These are phyloP conservation scores for Penicillium ucsense DNA, from an alignment of 495 filamentous ascomycete genomes.

Conservation along the genomic window DNA sequence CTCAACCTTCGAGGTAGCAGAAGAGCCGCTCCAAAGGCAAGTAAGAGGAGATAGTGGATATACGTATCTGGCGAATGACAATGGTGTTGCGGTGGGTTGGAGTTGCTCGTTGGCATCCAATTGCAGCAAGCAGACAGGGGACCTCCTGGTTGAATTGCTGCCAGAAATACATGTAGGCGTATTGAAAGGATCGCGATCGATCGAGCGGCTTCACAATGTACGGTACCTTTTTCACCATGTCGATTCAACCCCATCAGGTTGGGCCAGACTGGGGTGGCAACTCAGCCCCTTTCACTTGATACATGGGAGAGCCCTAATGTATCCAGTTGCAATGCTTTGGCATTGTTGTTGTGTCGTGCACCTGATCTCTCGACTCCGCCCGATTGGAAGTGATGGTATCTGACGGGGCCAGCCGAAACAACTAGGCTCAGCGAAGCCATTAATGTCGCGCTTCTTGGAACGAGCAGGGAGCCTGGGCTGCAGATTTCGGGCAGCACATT, in stretches of 20 bases:
- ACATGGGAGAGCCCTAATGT: background rate
- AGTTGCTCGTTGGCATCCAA: conserved; percentile 4
- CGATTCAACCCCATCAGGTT: conserved; percentile 6
- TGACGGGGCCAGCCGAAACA: too few relatives aligned
- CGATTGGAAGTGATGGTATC: too few relatives aligned
- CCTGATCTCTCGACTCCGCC: too few relatives aligned
- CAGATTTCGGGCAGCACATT: conserved; percentile 31
- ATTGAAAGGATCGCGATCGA: conserved; percentile 15
- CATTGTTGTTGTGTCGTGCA: too few relatives aligned
- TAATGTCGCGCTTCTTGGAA: too few relatives aligned
- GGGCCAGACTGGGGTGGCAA: conserved; percentile 3
- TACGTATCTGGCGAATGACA: conserved; percentile 8
- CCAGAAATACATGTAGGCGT: background rate
- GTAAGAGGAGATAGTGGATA: conserved; percentile 13
- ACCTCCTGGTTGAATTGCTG: conserved; percentile 1
- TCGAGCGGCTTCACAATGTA: background rate
- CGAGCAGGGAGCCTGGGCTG: background rate
- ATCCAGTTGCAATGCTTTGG: background rate
- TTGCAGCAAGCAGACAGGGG: conserved; percentile 4
- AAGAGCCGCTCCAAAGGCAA: conserved; percentile 19
- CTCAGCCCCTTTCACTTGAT: too few relatives aligned
- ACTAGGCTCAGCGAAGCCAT: background rate
- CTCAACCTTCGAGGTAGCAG: conserved; percentile 13
- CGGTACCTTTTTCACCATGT: background rate
- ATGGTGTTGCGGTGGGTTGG: conserved; percentile 1